Base-by-base conservation (phyloP, 2,329 filamentous ascomycete species). In the Alternaria longipes region DNA sequence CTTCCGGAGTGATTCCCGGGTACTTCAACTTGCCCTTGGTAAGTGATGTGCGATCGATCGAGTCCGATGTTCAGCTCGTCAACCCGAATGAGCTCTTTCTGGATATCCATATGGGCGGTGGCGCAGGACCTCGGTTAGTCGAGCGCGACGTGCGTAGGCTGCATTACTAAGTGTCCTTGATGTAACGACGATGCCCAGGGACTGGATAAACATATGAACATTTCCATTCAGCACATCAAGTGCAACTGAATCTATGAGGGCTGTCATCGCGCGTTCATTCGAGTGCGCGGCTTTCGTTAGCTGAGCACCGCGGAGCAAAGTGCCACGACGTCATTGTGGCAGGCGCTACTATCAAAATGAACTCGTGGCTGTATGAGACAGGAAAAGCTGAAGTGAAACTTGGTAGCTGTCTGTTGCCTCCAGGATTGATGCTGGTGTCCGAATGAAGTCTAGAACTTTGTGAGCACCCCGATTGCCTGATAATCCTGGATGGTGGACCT, bases 61-160 rank as follows among this genome's bases (percentile, higher is more conserved):
- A 70, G 64, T 5, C 66, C 64, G 32, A 67, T 63, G 7, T 62
- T 12, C 6, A 28, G 7, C 9, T 54, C 51, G 24, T 64, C 51
- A 2, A 66, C 52, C n/a, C 60, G 47, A 4, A 61, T 14, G 51
- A 68, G 16, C 67, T 81, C 24, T 71, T 80, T 42, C n/a, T 59
- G 12, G 14, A 47, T 44, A 41, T 45, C 45, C 57, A 60, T 40
- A 38, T n/a, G 32, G 32, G 14, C 59, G 75, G 79, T 40, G 22
- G 38, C 53, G 44, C 20, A 42, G 24, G 7, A 14, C 32, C 26
- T 42, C 26, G 28, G 22, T 55, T 20, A 32, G 32, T 55, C 5
- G 12, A 8, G 9, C 32, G 42, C 46, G 20, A 4, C 30, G 46
- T 50, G 32, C 32, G 46, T 20, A 26, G 46, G 46, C 46, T 38